These are phyloP conservation scores for Hanseniaspora thailandica DNA, from an alignment of 805 yeast genomes.

Conservation along the genomic window DNA sequence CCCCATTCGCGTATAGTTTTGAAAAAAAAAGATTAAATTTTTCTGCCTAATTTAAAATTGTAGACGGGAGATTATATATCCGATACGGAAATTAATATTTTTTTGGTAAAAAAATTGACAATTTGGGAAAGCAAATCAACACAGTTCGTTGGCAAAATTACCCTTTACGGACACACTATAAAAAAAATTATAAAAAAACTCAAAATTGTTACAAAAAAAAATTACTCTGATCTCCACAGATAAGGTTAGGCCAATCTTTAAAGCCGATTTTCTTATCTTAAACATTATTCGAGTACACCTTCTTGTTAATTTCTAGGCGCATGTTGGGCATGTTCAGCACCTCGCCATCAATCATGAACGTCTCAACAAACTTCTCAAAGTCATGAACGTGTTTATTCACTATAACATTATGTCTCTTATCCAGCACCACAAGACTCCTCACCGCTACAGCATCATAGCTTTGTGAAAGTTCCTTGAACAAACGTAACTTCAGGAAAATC, in stretches of 20 bases:
- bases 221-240: too few relatives aligned
- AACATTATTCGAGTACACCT: neutral
- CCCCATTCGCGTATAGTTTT: too few relatives aligned
- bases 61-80: neutral
- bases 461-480: neutral
- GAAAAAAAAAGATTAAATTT: too few relatives aligned
- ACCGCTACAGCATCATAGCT: neutral
- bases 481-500: neutral
- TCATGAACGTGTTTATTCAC: neutral
- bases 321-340: neutral
- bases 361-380: neutral
- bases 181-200: neutral
- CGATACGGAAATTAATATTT: neutral
- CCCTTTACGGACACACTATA: too few relatives aligned
- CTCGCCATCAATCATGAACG: neutral
- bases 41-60: neutral
- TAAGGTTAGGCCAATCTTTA: too few relatives aligned
- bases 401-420: neutral
- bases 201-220: conserved; percentile 6
- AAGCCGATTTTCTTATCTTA: neutral
- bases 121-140: too few relatives aligned
- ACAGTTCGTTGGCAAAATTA: too few relatives aligned
- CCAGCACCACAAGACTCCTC: neutral
- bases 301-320: neutral
- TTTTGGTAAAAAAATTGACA: neutral